Percentiles rank a stretch among this genome's conserved stretches.
Evolutionary conservation across 2,329 filamentous ascomycete genomes (phyloP).

Genomic region (Bipolaris oryzae): DNA sequence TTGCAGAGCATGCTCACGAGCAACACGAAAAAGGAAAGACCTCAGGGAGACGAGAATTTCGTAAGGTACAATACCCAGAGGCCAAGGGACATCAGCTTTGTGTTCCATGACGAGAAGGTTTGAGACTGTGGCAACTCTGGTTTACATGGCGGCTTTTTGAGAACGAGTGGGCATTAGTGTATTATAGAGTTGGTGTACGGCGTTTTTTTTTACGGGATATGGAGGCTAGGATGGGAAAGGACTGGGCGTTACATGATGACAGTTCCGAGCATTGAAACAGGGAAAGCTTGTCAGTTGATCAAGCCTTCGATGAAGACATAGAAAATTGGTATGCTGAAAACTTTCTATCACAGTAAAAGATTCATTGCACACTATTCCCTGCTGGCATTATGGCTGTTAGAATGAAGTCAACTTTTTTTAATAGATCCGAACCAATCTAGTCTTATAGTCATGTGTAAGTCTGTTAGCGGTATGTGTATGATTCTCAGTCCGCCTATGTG

Average conservation of each 20-base stretch:
- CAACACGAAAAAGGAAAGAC: constrained; percentile 88
- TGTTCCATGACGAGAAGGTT: constrained; percentile 83
- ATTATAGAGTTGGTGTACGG: not conserved
- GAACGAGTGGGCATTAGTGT: not conserved
- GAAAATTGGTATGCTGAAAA: not conserved
- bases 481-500: too few relatives aligned
- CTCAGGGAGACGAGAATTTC: constrained; percentile 88
- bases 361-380: not conserved
- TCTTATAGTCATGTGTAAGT: too few relatives aligned
- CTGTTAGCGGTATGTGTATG: too few relatives aligned
- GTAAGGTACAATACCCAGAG: constrained; percentile 78
- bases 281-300: too few relatives aligned
- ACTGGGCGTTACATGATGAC: not conserved
- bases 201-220: not conserved
- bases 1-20: constrained; percentile 98
- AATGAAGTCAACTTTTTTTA: not conserved
- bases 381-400: not conserved
- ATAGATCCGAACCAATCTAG: not conserved
- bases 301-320: not conserved
- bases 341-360: not conserved
- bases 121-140: constrained; percentile 27
- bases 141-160: not conserved
- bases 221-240: not conserved
- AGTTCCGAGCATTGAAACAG: not conserved
- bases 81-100: constrained; percentile 88